Base-by-base conservation (phyloP, 2,329 filamentous ascomycete species). In the Raffaelea ambrosiae region DNA sequence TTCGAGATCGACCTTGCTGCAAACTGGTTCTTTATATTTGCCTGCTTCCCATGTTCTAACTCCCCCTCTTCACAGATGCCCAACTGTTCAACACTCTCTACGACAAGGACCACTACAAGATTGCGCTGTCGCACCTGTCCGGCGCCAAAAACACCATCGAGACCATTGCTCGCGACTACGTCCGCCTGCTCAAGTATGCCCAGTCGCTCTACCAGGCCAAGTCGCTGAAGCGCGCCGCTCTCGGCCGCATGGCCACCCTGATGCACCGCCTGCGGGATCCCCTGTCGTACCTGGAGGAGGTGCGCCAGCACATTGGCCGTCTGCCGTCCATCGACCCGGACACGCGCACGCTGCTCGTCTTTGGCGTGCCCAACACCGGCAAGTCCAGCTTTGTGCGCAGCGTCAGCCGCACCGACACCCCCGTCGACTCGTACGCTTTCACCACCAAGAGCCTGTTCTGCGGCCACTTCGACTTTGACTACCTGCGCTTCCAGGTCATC, bases 141-240 rank as follows among this genome's bases (percentile, higher is more conserved):
- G 97, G 93, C 4, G 93, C 93, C 46, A 97, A 96, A 73, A 87
- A 94, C 62, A 73, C 97, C 55, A 94, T 98, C 48, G 93, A 98
- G 76, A 94, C 90, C 47, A 93, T 98, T 54, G 86, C 88, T 51
- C 81, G 93, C 63, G 93, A 98, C 67, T 98, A 98, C 63, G 89
- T 98, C 53, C 88, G 93, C 56, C 79, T 98, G 41, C 79, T 95
- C 66, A 69, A 68, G 76, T 97, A 98, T 71, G 90, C 88, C 48
- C 90, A 95, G 73, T 94, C 84, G 61, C 78, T 98, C 55, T 98
- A 91, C 74, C 93, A 98, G 73, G 97, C 91, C 79, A 98, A 98
- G 73, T 90, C 97, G 74, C 81, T 98, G 61, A 98, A 98, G 81
- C 80, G 87, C 55, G 93, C 94, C 45, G 94, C 86, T 9, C 80